These are phyloP conservation scores for Microbotryomycetes sp. DNA, from an alignment of 1,284 basidiomycete genomes.

Conservation along the genomic window DNA sequence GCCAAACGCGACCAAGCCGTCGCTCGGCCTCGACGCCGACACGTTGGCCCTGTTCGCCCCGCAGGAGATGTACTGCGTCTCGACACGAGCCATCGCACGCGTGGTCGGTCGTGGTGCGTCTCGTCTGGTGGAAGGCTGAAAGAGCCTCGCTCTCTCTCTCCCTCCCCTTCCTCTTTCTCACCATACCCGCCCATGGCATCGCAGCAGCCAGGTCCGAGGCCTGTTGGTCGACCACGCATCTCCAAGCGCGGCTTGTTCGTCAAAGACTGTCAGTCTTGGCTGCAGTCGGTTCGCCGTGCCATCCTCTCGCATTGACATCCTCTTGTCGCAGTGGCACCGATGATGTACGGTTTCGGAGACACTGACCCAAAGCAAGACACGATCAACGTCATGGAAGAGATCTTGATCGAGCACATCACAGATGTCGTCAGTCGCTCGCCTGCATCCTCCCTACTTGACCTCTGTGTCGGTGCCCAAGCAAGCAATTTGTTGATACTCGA, in stretches of 20 bases:
- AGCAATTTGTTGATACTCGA: no score
- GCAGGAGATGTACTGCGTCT: slow-evolving; percentile 57
- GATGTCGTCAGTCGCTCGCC: slow-evolving; percentile 59
- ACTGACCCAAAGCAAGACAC: slow-evolving; percentile 77
- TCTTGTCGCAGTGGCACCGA: slow-evolving; percentile 56
- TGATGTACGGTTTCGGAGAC: slow-evolving; percentile 96
- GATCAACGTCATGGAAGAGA: slow-evolving; percentile 87
- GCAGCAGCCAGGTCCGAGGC: neutral
- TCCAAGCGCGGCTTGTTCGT: slow-evolving; percentile 21
- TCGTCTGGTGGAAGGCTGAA: neutral
- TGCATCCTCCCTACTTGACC: slow-evolving; percentile 1
- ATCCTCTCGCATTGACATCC: neutral
- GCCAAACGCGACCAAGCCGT: slow-evolving; percentile 65
- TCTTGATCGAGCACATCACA: slow-evolving; percentile 80
- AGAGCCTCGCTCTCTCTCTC: neutral
- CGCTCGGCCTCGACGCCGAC: slow-evolving; percentile 49
- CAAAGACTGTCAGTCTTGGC: slow-evolving; percentile 18
- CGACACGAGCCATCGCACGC: neutral
- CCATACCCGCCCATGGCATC: neutral
- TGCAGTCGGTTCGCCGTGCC: neutral
- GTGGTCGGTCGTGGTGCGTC: no score
- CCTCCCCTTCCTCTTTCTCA: neutral
- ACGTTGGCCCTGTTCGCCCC: slow-evolving; percentile 69
- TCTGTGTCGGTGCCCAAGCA: neutral
- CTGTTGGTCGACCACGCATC: slow-evolving; percentile 1